Base-by-base conservation (phyloP, 192 early-diverging fungal genomes). In the Coemansia sp. region DNA sequence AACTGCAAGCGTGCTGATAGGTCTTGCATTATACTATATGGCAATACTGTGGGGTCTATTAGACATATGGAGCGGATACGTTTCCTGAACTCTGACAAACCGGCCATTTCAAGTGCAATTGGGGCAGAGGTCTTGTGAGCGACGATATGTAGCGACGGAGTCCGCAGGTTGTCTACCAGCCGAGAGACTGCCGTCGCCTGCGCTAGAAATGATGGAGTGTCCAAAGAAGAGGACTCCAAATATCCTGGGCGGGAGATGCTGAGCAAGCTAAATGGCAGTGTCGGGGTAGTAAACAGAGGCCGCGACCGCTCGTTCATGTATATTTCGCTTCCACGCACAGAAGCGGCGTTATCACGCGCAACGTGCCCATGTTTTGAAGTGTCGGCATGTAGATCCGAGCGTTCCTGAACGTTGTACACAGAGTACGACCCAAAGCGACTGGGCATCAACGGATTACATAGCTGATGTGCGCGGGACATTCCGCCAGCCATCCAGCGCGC, bases 401-500 rank as follows among this genome's bases (percentile, higher is more conserved):
- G 59, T 53, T 77, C 68, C 48, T 83, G 76, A 24, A 72, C 66
- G 34, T 74, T 77, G 59, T 75, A 78, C n/a, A 67, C 72, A 18
- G 76, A 71, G 57, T 77, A 83, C 0, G 76, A 62, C 3, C 76
- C 80, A 51, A 83, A 83, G 12, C 65, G 72, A 21, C 76, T 64
- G 24, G 80, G 76, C 80, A 77, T 83, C 33, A 83, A 60, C 59
- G 80, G 80, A 23, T 83, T 83, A 62, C 67, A 66, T 23, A 77
- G 71, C 58, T 71, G 71, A 58, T 79, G 68, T 36, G 59, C 75
- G 26, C 72, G 83, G 55, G 83, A 68, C 48, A 84, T 52, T 26
- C 83, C 83, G 36, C 74, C 83, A 0, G 83, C 83, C 56, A 79
- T 66, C 83, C 83, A 84, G 36, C 83, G 73, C n/a, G 83, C 73